Conservation (phyloP, 805 yeast species). For the Wickerhamiella hasegawae region DNA sequence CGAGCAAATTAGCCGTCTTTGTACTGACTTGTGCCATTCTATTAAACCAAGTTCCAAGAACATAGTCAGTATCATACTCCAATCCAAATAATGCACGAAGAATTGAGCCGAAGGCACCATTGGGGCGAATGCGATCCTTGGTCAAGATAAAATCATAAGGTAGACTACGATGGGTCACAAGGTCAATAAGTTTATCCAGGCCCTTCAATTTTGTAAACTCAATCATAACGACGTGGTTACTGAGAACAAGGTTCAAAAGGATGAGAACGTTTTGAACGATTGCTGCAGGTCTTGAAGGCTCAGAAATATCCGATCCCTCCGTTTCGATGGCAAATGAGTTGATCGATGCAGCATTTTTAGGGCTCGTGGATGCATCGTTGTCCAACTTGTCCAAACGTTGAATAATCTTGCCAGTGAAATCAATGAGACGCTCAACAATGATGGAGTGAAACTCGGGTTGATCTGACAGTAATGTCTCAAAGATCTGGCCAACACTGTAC, state of each 20-base stretch:
- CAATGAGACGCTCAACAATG: not conserved
- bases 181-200: slow-evolving; percentile 1
- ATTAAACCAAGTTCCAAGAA: not conserved
- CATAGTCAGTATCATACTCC: slow-evolving; percentile 3
- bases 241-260: slow-evolving; percentile 1
- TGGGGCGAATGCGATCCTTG: slow-evolving; percentile 1
- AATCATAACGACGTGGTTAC: slow-evolving; percentile 4
- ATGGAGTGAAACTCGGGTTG: not conserved
- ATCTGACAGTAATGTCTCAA: slow-evolving; percentile 1
- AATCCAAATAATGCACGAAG: slow-evolving; percentile 1
- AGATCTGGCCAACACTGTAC: slow-evolving; percentile 3
- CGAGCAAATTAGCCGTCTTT: too few relatives aligned
- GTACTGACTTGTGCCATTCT: not conserved
- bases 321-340: not conserved
- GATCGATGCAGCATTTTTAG: not conserved
- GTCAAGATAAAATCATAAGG: slow-evolving; percentile 4
- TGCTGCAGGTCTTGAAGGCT: slow-evolving; percentile 4
- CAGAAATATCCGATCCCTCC: slow-evolving; percentile 1
- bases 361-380: too few relatives aligned
- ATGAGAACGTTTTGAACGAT: slow-evolving; percentile 2
- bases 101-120: slow-evolving; percentile 1
- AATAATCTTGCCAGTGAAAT: not conserved
- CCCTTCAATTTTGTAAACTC: slow-evolving; percentile 3
- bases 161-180: slow-evolving; percentile 2
- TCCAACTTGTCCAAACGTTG: not conserved